Evolutionary conservation across 1,284 basidiomycete genomes (phyloP), one percentile per base, ranked within the genome.

Genomic region (Anthracocystis panici-leucophaei): DNA sequence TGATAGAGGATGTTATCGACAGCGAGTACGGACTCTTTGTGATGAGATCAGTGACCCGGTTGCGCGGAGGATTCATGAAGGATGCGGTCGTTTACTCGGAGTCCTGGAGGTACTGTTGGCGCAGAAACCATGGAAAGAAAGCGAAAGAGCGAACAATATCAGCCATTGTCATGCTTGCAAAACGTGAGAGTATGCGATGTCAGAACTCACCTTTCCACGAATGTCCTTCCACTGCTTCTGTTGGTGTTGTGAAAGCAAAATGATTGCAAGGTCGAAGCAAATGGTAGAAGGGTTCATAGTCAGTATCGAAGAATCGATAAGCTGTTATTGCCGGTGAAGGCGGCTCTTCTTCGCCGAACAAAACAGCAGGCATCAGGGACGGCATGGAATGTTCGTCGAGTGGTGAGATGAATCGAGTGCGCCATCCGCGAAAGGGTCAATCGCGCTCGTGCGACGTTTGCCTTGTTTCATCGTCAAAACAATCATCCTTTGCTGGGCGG

Each of bases 181-280:
- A 29, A 42, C 41, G 35, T 2, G 35, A 3, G 11, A 14, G 35
- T 38, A 38, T 38, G 12, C 35, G 7, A 16, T 16, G 18, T 29
- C 42, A 29, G 33, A 25, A 46, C 76, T 60, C 54, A 78, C 69
- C 68, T 79, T 77, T 62, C 54, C 61, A 42, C 78, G 79, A 49
- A 81, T 81, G 66, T 81, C 79, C 71, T 77, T 77, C 79, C 79
- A 81, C 68, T 79, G 79, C 70, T 78, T 78, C 75, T 79, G 70
- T 70, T 69, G 64, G 40, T 27, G 57, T 48, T 35, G 18, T 2
- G 29, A 42, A 10, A 21, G 27, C 21, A 21, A 16, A 11, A 38
- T 12, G 25, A 14, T 41, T 21, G 31, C 12, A 46, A 46, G 1
- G 20, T 57, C 27, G 27, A 41, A 9, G 27, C 21, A 44, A 41